Evolutionary conservation across 352 stramenopile species (phyloP).

Genomic region (Phytophthora citrophthora): DNA sequence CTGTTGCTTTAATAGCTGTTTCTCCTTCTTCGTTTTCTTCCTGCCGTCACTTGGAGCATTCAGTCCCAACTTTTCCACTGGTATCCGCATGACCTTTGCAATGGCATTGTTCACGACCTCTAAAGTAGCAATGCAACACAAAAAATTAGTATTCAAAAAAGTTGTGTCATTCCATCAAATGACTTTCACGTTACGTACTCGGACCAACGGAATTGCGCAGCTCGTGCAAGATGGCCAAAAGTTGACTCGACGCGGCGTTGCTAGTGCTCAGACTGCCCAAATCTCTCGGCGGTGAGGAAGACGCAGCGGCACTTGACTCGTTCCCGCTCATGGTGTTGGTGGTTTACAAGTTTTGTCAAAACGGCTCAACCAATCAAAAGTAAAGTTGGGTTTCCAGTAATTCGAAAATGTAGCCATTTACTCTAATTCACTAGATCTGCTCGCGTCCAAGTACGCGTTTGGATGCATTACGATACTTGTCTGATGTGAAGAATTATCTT

Average conservation of each 20-base stretch:
- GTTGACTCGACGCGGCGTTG: constrained; percentile 46
- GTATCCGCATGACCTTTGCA: constrained; percentile 59
- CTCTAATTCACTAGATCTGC: constrained; percentile 26
- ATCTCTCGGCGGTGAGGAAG: constrained; percentile 24
- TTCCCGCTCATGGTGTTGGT: constrained; percentile 10
- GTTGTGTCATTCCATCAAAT: constrained; percentile 11
- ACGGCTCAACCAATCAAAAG: constrained; percentile 21
- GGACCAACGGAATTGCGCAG: constrained; percentile 64
- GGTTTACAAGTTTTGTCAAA: constrained; percentile 14
- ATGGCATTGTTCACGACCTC: constrained; percentile 77
- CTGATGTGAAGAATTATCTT: constrained; percentile 3
- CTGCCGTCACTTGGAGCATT: constrained; percentile 1
- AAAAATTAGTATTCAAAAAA: constrained; percentile 11
- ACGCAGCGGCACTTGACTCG: constrained; percentile 3
- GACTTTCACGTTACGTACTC: constrained; percentile 41
- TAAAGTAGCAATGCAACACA: constrained; percentile 30
- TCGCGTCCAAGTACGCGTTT: constrained; percentile 62
- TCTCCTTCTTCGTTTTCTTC: constrained; percentile 37
- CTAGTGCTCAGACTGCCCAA: constrained; percentile 33
- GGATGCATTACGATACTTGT: constrained; percentile 51
- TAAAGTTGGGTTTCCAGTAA: background rate
- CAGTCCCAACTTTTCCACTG: constrained; percentile 11
- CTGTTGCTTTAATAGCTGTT: constrained; percentile 28
- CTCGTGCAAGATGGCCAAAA: constrained; percentile 76
- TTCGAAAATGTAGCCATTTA: constrained; percentile 28